Base-by-base conservation (phyloP, 2,329 filamentous ascomycete species). In the Fusarium cyanostomum region DNA sequence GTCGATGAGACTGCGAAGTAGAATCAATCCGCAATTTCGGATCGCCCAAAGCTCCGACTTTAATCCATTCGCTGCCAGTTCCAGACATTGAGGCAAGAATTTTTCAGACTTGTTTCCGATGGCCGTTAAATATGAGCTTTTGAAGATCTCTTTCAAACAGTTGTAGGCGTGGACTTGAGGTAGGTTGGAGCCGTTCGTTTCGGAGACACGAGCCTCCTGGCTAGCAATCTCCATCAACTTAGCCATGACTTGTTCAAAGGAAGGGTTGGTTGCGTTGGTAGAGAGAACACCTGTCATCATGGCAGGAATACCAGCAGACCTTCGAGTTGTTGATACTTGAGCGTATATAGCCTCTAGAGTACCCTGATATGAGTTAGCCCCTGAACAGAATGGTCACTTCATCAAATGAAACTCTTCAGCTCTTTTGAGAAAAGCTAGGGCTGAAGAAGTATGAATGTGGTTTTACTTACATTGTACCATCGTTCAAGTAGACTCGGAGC, bases 121-220 rank as follows among this genome's bases (percentile, higher is more conserved):
- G 30, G 87, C 86, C 0, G 92, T 83, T 15, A 98, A 82, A 45
- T 87, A 86, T 0, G 92, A 92, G 66, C 89, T 93, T 55, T 92
- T 94, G 76, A 97, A 95, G 3, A 97, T 89, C 64, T 96, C 93
- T 72, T 95, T 95, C 55, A 99, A 80, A 59, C 92, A 97, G 73
- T 99, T 99, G 72, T 97, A 85, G 0, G 95, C 93, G 75, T 99
- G 95, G 0, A 99, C 95, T 75, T 99, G 94, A 1, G 93, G 90
- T 5, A 98, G 79, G 35, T 90, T 89, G 3, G 84, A 84, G 27
- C 84, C 86, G 56, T 89, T 86, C 1, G 84, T 86, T 56, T 86
- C 82, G 0, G 82, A 80, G 37, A 84, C 80, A 9, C 74, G 77
- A 4, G 84, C 84, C 45, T 85, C 81, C 18, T 79, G 75, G 21